Evolutionary conservation across 1,139 yeast genomes (phyloP).

Genomic region (Pichia sp.): DNA sequence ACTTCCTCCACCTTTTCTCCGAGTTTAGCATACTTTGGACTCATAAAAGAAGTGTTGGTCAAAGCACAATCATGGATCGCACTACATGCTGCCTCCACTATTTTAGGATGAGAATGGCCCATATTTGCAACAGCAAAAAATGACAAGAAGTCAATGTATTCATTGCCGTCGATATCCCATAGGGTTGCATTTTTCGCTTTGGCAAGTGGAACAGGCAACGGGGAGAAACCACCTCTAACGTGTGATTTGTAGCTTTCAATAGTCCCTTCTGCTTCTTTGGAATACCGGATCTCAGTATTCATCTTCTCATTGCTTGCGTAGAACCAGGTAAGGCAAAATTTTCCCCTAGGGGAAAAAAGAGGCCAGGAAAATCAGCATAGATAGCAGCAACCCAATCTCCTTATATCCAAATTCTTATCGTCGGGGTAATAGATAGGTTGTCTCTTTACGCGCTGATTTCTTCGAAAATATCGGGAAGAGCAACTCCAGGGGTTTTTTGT

Average conservation of each 20-base stretch:
- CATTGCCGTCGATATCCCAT: conserved; percentile 28
- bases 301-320: too few species aligned
- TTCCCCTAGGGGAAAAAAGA: too few species aligned
- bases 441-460: background rate
- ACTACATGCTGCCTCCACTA: conserved; percentile 25
- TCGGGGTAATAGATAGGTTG: background rate
- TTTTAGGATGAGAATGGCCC: conserved; percentile 30
- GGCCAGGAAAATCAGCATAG: too few species aligned
- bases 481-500: background rate
- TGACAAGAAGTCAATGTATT: conserved; percentile 27
- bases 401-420: background rate
- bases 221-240: conserved; percentile 17
- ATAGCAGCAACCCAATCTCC: too few species aligned
- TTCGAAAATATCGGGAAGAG: background rate
- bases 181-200: conserved; percentile 23
- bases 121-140: conserved; percentile 29
- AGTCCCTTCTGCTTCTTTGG: conserved; percentile 9
- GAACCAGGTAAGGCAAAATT: too few species aligned
- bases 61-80: conserved; percentile 22
- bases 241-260: conserved; percentile 19
- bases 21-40: conserved; percentile 20
- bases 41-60: conserved; percentile 22
- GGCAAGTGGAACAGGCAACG: conserved; percentile 23
- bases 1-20: conserved; percentile 3
- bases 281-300: background rate